These are phyloP conservation scores for Pyropia yezoensis DNA, from an alignment of 23 red algal species.

Conservation along the genomic window DNA sequence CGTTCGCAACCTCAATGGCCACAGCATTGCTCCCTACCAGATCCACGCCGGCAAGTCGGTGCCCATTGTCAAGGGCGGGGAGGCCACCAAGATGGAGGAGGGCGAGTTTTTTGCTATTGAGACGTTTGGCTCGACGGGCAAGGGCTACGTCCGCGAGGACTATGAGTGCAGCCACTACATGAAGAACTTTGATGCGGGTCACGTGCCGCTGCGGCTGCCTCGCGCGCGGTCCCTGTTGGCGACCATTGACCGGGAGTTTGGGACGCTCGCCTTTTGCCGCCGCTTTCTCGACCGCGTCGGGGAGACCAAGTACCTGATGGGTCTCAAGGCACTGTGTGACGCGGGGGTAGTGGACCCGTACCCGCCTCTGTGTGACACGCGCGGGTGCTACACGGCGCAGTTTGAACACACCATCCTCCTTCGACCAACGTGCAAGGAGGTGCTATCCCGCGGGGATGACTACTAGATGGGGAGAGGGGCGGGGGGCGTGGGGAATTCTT, in stretches of 20 bases:
- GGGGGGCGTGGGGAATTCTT: not conserved
- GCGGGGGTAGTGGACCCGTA: constrained; percentile 88
- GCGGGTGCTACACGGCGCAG: constrained; percentile 91
- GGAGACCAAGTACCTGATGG: constrained; percentile 94
- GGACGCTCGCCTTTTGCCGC: constrained; percentile 96
- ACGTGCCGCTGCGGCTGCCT: constrained; percentile 70
- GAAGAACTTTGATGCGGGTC: constrained; percentile 84
- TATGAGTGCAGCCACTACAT: constrained; percentile 99
- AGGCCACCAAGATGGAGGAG: constrained; percentile 89
- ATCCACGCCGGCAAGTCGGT: constrained; percentile 99
- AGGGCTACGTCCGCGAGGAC: constrained; percentile 86
- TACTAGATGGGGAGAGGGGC: constrained; percentile 22
- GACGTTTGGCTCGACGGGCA: constrained; percentile 96
- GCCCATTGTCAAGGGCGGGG: constrained; percentile 91
- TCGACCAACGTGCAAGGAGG: constrained; percentile 90
- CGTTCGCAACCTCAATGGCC: constrained; percentile 92
- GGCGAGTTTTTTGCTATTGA: constrained; percentile 99
- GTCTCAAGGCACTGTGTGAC: constrained; percentile 81
- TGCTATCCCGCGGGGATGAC: constrained; percentile 88
- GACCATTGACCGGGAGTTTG: constrained; percentile 97
- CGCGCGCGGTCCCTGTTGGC: constrained; percentile 65
- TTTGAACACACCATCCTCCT: constrained; percentile 96
- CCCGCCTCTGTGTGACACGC: constrained; percentile 87
- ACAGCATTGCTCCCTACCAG: constrained; percentile 93
- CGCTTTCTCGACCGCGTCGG: constrained; percentile 95